phyloP scores from a whole-genome alignment of 352 stramenopile genomes.

The Phytophthora multivora region DNA sequence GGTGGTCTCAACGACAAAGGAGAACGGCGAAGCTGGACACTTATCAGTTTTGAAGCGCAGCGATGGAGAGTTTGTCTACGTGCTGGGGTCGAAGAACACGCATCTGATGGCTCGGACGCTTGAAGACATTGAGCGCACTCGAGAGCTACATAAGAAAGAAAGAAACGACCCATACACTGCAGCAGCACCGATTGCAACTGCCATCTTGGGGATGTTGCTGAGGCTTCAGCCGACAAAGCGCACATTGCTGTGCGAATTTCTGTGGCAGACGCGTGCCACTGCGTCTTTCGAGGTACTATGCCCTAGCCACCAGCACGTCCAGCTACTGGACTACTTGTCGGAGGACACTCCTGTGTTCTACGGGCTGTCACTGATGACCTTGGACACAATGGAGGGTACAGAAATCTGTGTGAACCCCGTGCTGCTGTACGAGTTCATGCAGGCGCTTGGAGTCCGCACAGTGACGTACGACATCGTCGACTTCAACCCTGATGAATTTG shows the following conservation, averaged over 20 bases:
- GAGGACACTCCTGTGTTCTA: conserved; percentile 86
- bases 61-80: conserved; percentile 71
- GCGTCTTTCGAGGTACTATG: conserved; percentile 84
- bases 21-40: conserved; percentile 81
- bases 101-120: conserved; percentile 59
- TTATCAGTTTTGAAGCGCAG: conserved; percentile 70
- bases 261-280: conserved; percentile 78
- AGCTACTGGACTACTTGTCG: conserved; percentile 66
- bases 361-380: conserved; percentile 63
- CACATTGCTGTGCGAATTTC: conserved; percentile 62
- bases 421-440: conserved; percentile 67
- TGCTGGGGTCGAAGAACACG: conserved; percentile 84
- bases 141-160: conserved; percentile 13
- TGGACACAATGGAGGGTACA: conserved; percentile 33
- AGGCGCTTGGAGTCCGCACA: conserved; percentile 55
- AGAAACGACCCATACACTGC: conserved; percentile 60
- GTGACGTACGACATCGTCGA: conserved; percentile 61
- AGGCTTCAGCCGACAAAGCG: conserved; percentile 43
- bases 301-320: conserved; percentile 75
- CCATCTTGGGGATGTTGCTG: conserved; percentile 45
- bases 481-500: conserved; percentile 42
- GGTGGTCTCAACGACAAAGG: conserved; percentile 79
- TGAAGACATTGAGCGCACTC: conserved; percentile 53
- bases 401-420: conserved; percentile 84
- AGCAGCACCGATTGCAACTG: conserved; percentile 54